Evolutionary conservation across 169 alveolate species (phyloP).

Genomic region (Eimeria necatrix): DNA sequence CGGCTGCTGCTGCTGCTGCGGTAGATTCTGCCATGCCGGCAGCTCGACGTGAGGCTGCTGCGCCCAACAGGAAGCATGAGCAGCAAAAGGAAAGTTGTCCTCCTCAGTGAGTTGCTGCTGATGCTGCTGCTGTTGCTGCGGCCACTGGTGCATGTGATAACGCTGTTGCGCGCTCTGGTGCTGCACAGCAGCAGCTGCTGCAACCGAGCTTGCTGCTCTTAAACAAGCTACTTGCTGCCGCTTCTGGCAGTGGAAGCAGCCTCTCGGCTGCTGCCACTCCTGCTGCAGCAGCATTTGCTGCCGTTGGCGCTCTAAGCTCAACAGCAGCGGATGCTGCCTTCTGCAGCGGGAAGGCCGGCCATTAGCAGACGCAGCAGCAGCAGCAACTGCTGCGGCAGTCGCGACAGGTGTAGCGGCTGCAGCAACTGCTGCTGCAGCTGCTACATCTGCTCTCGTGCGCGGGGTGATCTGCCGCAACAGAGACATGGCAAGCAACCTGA

Average conservation of each 20-base stretch:
- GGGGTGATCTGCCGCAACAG: conserved; percentile 14
- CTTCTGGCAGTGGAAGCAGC: not conserved
- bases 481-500: not conserved
- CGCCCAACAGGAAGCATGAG: conserved; percentile 18
- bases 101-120: not conserved
- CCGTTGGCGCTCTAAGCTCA: not conserved
- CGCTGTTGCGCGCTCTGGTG: conserved; percentile 18
- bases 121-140: conserved; percentile 29
- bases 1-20: not conserved
- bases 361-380: not conserved
- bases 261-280: conserved; percentile 10
- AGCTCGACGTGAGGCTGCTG: not conserved
- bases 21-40: conserved; percentile 15
- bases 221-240: not conserved
- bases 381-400: conserved; percentile 15
- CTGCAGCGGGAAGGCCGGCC: not conserved
- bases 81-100: conserved; percentile 16
- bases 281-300: conserved; percentile 48
- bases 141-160: conserved; percentile 23
- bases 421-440: conserved; percentile 13
- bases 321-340: conserved; percentile 34
- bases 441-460: conserved; percentile 19
- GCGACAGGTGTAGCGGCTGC: conserved; percentile 22
- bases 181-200: conserved; percentile 50
- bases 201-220: conserved; percentile 32